Percentiles rank a stretch among this genome's conserved stretches.
Evolutionary conservation across 2,329 filamentous ascomycete genomes (phyloP).

Genomic region (Aspergillus sp.): DNA sequence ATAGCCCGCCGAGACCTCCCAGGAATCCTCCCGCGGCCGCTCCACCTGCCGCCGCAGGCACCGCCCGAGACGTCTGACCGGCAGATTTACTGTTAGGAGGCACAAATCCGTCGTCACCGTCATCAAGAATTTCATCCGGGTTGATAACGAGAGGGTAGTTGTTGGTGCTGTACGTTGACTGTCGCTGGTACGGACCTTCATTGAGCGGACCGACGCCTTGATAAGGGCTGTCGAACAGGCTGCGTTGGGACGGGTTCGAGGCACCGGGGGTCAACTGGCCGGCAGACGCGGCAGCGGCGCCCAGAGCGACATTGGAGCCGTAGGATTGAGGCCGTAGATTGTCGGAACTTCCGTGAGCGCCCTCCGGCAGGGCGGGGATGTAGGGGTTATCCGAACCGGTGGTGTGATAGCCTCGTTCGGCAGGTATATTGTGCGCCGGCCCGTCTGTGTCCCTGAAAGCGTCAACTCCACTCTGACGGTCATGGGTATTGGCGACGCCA

Average conservation of each 20-base stretch:
- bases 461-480: conserved; percentile 64
- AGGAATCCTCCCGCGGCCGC: conserved; percentile 35
- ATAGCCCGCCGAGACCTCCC: conserved; percentile 37
- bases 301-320: conserved; percentile 38
- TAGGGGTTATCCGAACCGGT: conserved; percentile 40
- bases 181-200: conserved; percentile 68
- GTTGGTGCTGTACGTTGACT: conserved; percentile 52
- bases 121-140: conserved; percentile 78
- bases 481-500: conserved; percentile 63
- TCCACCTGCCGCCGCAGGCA: conserved; percentile 50
- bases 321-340: conserved; percentile 37
- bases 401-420: conserved; percentile 36
- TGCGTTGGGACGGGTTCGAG: conserved; percentile 46
- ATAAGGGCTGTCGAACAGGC: conserved; percentile 47
- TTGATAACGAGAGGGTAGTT: conserved; percentile 61
- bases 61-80: conserved; percentile 9
- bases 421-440: conserved; percentile 27
- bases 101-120: conserved; percentile 82
- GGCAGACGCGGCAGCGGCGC: conserved; percentile 32
- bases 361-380: conserved; percentile 24
- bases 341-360: conserved; percentile 20
- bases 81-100: conserved; percentile 23
- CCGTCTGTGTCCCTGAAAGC: conserved; percentile 51
- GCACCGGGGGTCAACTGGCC: conserved; percentile 34
- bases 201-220: conserved; percentile 40